These are phyloP conservation scores for Clathrospora elynae DNA, from an alignment of 2,329 filamentous ascomycete genomes.

Conservation along the genomic window DNA sequence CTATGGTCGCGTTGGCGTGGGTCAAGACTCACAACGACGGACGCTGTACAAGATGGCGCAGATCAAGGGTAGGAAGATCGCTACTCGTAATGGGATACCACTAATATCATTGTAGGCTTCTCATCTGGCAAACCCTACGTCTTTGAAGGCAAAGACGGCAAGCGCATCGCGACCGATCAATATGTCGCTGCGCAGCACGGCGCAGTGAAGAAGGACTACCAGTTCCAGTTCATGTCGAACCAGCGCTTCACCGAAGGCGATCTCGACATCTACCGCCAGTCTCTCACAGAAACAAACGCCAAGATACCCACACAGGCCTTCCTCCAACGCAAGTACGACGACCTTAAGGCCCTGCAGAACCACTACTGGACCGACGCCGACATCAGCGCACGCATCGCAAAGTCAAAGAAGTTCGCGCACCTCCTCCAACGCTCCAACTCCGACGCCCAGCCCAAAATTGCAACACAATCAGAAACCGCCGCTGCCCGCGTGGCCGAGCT, in stretches of 20 bases:
- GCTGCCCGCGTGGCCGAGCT: constrained; percentile 83
- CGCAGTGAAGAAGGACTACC: constrained; percentile 80
- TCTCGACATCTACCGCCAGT: constrained; percentile 78
- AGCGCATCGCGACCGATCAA: constrained; percentile 80
- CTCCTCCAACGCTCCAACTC: constrained; percentile 69
- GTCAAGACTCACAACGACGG: constrained; percentile 73
- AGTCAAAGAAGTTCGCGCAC: constrained; percentile 59
- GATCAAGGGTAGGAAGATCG: constrained; percentile 71
- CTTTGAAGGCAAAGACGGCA: constrained; percentile 74
- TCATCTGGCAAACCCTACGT: constrained; percentile 80
- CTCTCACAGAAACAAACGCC: constrained; percentile 70
- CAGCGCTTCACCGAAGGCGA: constrained; percentile 83
- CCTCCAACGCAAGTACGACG: constrained; percentile 73
- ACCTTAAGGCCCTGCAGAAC: constrained; percentile 79
- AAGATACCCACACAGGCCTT: constrained; percentile 73
- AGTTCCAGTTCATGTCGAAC: constrained; percentile 90
- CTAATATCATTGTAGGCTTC: constrained; percentile 64
- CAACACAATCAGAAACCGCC: constrained; percentile 64
- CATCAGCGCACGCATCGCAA: constrained; percentile 76
- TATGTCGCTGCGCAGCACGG: constrained; percentile 84
- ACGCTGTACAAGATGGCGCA: constrained; percentile 86
- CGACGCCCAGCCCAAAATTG: constrained; percentile 61
- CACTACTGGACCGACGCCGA: constrained; percentile 83
- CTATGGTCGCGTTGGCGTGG: constrained; percentile 83
- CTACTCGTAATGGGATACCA: background rate